Percentiles rank a stretch among this genome's conserved stretches.
Conservation (phyloP, 176 grass and related monocot genomes). For the Chloris gayana region DNA sequence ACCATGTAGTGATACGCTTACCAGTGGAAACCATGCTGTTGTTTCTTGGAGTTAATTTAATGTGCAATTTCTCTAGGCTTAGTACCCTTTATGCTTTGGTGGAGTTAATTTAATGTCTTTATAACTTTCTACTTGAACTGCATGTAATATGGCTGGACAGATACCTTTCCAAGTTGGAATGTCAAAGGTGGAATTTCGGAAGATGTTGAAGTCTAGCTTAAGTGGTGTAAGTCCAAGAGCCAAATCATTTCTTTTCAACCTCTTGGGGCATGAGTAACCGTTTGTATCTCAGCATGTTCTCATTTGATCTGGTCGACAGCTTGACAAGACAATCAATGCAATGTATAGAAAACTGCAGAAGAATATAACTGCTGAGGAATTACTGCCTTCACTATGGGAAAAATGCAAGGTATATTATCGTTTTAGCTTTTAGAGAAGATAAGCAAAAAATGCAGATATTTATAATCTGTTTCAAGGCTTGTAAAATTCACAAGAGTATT, state of each 20-base stretch:
- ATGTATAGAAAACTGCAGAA: slow-evolving; percentile 99
- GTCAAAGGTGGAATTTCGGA: slow-evolving; percentile 88
- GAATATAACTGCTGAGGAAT: slow-evolving; percentile 90
- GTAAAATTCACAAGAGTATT: not conserved
- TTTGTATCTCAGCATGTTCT: not conserved
- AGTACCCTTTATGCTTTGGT: not conserved
- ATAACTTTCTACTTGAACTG: slow-evolving; percentile 27
- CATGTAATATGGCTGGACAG: slow-evolving; percentile 44
- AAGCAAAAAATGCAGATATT: not conserved
- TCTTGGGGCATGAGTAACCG: not conserved
- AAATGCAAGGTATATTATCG: slow-evolving; percentile 82
- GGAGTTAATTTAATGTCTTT: slow-evolving; percentile 7
- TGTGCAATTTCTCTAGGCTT: not conserved
- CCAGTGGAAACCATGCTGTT: not conserved
- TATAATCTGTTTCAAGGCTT: slow-evolving; percentile 1
- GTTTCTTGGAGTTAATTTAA: not conserved
- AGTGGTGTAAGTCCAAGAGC: slow-evolving; percentile 63
- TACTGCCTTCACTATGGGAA: slow-evolving; percentile 90
- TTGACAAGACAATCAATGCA: slow-evolving; percentile 88
- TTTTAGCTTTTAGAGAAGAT: slow-evolving; percentile 1
- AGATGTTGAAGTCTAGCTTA: slow-evolving; percentile 88
- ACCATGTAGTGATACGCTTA: not conserved
- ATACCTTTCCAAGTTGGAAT: slow-evolving; percentile 95
- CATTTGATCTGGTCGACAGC: slow-evolving; percentile 47
- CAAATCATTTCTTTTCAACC: not conserved